Conservation (phyloP, 352 stramenopile species). For the Hyaloperonospora brassicae region DNA sequence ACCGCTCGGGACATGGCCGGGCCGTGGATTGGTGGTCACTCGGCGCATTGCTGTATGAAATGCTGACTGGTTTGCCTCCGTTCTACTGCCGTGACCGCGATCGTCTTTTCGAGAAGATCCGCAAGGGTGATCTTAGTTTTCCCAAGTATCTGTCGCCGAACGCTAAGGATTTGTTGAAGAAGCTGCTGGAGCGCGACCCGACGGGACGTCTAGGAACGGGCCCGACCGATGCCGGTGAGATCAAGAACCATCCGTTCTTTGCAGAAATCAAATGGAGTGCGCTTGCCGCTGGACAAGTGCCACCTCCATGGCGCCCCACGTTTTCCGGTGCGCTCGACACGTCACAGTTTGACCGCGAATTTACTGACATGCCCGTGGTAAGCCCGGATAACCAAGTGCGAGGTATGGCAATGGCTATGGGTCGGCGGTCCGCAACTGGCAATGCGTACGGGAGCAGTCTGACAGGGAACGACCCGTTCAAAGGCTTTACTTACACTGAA, state of each 20-base stretch:
- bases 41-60: constrained; percentile 82
- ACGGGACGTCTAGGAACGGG: constrained; percentile 89
- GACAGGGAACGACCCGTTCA: constrained; percentile 65
- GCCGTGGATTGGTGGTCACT: constrained; percentile 98
- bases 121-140: constrained; percentile 91
- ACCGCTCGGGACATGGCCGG: constrained; percentile 91
- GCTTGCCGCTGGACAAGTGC: constrained; percentile 47
- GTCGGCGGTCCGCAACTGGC: constrained; percentile 30
- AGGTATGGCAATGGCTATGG: constrained; percentile 46
- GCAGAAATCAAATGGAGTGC: constrained; percentile 70
- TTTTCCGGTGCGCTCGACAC: constrained; percentile 93
- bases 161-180: constrained; percentile 81
- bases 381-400: constrained; percentile 81
- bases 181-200: constrained; percentile 92
- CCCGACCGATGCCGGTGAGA: constrained; percentile 62
- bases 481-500: constrained; percentile 83
- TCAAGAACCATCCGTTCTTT: constrained; percentile 82
- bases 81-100: constrained; percentile 96
- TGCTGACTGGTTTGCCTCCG: constrained; percentile 67
- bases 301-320: constrained; percentile 88
- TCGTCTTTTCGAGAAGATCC: constrained; percentile 97
- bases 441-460: constrained; percentile 43
- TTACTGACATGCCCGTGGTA: constrained; percentile 94
- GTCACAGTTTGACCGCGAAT: constrained; percentile 96
- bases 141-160: constrained; percentile 88